Percentiles rank a stretch among this genome's conserved stretches.
These are phyloP conservation scores for Warburgia ugandensis DNA, from an alignment of 164 flowering plant genomes.

Conservation along the genomic window DNA sequence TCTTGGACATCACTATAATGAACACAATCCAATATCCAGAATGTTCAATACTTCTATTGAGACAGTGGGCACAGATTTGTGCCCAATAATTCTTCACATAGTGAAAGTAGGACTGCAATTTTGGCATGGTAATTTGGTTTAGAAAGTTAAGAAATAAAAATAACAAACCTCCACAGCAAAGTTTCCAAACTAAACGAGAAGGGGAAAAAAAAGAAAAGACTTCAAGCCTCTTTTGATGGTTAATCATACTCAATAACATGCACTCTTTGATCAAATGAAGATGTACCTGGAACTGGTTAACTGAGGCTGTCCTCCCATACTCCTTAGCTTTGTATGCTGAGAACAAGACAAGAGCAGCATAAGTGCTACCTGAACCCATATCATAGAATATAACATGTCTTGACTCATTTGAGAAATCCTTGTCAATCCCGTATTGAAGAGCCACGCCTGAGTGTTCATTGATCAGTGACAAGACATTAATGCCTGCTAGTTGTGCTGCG, in stretches of 20 bases:
- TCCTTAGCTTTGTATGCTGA: constrained; percentile 80
- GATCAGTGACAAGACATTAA: constrained; percentile 72
- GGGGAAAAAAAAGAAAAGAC: background rate
- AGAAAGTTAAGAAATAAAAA: too few species aligned
- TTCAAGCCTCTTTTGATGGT: background rate
- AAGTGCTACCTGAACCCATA: constrained; percentile 84
- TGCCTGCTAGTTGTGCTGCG: constrained; percentile 80
- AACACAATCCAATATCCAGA: too few species aligned
- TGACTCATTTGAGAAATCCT: constrained; percentile 85
- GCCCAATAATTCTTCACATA: too few species aligned
- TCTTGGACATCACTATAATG: too few species aligned
- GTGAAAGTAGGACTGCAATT: too few species aligned
- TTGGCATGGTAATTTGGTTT: too few species aligned
- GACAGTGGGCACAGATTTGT: too few species aligned
- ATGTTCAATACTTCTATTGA: too few species aligned
- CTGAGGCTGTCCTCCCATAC: constrained; percentile 71
- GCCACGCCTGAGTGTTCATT: constrained; percentile 97
- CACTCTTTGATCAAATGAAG: background rate
- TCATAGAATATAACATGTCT: constrained; percentile 84
- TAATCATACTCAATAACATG: too few species aligned
- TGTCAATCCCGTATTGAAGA: constrained; percentile 95
- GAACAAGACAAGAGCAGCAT: constrained; percentile 88
- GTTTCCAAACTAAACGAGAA: too few species aligned
- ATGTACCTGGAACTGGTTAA: constrained; percentile 90
- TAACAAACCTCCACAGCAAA: too few species aligned